These are phyloP conservation scores for Helicocarpus griseus DNA, from an alignment of 2,329 filamentous ascomycete genomes.

Conservation along the genomic window DNA sequence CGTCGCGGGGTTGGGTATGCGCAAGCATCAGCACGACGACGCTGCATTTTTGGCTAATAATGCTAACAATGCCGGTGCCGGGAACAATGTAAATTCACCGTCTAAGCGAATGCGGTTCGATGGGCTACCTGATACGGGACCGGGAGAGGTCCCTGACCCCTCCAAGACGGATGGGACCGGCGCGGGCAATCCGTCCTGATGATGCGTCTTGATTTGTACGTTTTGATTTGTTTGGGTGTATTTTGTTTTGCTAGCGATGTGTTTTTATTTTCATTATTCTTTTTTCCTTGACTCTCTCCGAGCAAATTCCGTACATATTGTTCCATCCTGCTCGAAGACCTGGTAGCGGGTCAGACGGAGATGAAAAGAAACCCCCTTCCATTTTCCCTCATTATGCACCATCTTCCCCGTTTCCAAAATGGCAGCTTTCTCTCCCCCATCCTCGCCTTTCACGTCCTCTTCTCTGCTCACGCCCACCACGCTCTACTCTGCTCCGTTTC, in stretches of 20 bases:
- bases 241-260: neutral
- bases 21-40: slow-evolving; percentile 33
- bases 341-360: too few species aligned
- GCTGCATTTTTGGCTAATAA: slow-evolving; percentile 21
- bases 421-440: too few species aligned
- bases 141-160: too few species aligned
- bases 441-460: too few species aligned
- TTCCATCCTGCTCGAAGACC: too few species aligned
- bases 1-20: slow-evolving; percentile 34
- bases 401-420: too few species aligned
- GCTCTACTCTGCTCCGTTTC: too few species aligned
- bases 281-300: neutral
- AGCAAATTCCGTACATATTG: neutral
- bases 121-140: neutral
- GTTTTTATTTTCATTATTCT: neutral
- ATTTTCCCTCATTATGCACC: too few species aligned
- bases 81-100: neutral
- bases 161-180: too few species aligned
- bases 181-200: neutral
- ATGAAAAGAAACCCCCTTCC: too few species aligned
- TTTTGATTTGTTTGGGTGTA: neutral
- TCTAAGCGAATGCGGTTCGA: slow-evolving; percentile 2
- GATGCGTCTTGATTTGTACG: too few species aligned
- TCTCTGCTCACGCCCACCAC: too few species aligned
- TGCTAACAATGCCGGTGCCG: neutral